A percentile compares a stretch with the other conserved stretches of the same genome.
phyloP scores from a whole-genome alignment of 208 protist genomes.

The Spironucleus salmonicida region DNA sequence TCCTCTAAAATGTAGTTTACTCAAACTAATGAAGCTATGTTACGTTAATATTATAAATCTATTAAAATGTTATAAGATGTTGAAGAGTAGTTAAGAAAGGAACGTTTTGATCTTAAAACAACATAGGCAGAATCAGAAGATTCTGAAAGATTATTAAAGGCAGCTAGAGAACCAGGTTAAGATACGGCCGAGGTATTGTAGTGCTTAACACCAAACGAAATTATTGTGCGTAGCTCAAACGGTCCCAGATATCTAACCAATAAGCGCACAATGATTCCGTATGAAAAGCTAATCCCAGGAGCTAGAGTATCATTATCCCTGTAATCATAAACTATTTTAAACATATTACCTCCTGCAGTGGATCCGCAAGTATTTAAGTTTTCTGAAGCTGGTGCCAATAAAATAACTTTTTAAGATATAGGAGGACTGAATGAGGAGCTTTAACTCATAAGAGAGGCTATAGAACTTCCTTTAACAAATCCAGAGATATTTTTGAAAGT shows the following conservation, averaged over 20 bases:
- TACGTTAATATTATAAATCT: too few relatives aligned
- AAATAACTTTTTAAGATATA: constrained; percentile 59
- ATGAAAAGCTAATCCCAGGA: not conserved
- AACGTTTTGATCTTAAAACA: too few relatives aligned
- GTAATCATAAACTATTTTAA: constrained; percentile 36
- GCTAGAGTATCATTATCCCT: constrained; percentile 37
- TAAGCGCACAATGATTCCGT: not conserved
- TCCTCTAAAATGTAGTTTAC: too few relatives aligned
- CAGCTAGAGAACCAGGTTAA: too few relatives aligned
- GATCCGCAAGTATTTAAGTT: constrained; percentile 34
- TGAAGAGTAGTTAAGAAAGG: too few relatives aligned
- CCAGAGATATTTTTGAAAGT: constrained; percentile 56
- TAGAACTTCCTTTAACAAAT: constrained; percentile 95
- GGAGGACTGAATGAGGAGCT: constrained; percentile 99
- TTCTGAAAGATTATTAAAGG: too few relatives aligned
- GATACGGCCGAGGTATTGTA: not conserved
- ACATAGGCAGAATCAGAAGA: too few relatives aligned
- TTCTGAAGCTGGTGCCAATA: constrained; percentile 22
- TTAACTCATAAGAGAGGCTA: constrained; percentile 85
- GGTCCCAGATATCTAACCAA: constrained; percentile 15
- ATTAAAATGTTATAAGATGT: too few relatives aligned
- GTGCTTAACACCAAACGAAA: not conserved
- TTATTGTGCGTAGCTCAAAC: not conserved
- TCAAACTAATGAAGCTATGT: too few relatives aligned
- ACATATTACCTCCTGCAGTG: constrained; percentile 35